These are phyloP conservation scores for Globisporangium recalcitrans DNA, from an alignment of 352 stramenopile species.

Conservation along the genomic window DNA sequence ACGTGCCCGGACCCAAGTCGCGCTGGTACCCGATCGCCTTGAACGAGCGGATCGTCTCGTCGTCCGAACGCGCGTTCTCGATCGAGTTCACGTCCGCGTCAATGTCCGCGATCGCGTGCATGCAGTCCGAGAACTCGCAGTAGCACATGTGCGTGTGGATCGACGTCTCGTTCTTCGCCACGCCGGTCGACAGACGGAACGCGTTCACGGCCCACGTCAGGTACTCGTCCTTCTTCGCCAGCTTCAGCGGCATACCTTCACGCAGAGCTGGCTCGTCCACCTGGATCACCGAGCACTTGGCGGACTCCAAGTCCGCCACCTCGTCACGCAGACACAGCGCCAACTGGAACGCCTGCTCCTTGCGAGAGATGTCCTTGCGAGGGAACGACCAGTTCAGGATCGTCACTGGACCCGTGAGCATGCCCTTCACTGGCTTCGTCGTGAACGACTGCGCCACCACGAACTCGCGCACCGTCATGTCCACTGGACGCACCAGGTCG, in stretches of 20 bases:
- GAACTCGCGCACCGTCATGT: constrained; percentile 92
- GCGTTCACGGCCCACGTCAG: constrained; percentile 73
- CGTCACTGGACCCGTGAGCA: constrained; percentile 92
- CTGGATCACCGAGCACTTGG: constrained; percentile 88
- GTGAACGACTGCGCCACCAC: constrained; percentile 87
- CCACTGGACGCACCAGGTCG: constrained; percentile 72
- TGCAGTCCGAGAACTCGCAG: constrained; percentile 93
- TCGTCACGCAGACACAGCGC: constrained; percentile 88
- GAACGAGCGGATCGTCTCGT: constrained; percentile 89
- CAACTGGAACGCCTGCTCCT: constrained; percentile 88
- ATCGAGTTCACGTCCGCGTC: constrained; percentile 95
- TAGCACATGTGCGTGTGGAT: constrained; percentile 97
- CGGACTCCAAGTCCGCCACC: constrained; percentile 86
- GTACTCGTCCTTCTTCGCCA: constrained; percentile 81
- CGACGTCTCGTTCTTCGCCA: constrained; percentile 85
- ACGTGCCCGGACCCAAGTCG: constrained; percentile 88
- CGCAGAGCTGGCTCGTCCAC: constrained; percentile 91
- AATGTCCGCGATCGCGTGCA: constrained; percentile 89
- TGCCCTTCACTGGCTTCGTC: constrained; percentile 90
- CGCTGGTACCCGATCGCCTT: constrained; percentile 88
- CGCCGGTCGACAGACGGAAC: constrained; percentile 86
- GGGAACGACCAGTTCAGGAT: constrained; percentile 96
- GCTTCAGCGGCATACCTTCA: constrained; percentile 89
- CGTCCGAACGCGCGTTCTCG: constrained; percentile 89
- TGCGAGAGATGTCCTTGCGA: constrained; percentile 86